These are phyloP conservation scores for Rhodamnia argentea DNA, from an alignment of 345 rosid genomes.

Conservation along the genomic window DNA sequence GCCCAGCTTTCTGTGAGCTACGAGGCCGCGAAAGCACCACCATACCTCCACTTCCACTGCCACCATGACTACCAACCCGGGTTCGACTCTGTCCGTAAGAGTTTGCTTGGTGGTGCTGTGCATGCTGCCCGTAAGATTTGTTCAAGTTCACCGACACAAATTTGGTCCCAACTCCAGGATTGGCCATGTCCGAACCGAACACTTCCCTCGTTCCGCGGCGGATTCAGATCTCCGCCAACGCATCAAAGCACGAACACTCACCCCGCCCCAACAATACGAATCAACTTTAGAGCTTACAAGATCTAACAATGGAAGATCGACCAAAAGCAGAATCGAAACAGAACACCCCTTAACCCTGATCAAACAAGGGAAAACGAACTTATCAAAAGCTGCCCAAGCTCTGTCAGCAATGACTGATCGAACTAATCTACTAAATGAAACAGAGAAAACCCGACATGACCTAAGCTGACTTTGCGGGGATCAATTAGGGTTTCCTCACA, in stretches of 20 bases:
- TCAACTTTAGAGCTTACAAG: background rate
- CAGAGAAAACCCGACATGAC: conserved; percentile 1
- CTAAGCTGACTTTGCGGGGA: background rate
- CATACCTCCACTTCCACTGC: conserved; percentile 71
- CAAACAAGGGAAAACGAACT: background rate
- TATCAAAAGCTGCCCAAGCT: background rate
- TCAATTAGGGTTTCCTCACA: conserved; percentile 8
- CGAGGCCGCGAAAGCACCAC: conserved; percentile 87
- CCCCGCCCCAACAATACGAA: conserved; percentile 13
- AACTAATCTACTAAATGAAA: background rate
- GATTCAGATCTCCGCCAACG: conserved; percentile 58
- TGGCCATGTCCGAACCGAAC: conserved; percentile 60
- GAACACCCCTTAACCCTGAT: conserved; percentile 16
- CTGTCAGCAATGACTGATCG: background rate
- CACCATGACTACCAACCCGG: conserved; percentile 30
- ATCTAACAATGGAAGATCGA: conserved; percentile 19
- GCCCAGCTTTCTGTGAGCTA: conserved; percentile 85
- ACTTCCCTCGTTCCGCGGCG: conserved; percentile 15
- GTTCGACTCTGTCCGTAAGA: conserved; percentile 35
- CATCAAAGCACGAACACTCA: conserved; percentile 34
- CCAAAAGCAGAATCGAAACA: conserved; percentile 4
- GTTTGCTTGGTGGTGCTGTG: conserved; percentile 21
- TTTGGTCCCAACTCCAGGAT: conserved; percentile 77
- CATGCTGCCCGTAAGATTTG: conserved; percentile 81
- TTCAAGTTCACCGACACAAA: conserved; percentile 80